phyloP scores from a whole-genome alignment of 345 rosid species.

The Fremontodendron californicum region DNA sequence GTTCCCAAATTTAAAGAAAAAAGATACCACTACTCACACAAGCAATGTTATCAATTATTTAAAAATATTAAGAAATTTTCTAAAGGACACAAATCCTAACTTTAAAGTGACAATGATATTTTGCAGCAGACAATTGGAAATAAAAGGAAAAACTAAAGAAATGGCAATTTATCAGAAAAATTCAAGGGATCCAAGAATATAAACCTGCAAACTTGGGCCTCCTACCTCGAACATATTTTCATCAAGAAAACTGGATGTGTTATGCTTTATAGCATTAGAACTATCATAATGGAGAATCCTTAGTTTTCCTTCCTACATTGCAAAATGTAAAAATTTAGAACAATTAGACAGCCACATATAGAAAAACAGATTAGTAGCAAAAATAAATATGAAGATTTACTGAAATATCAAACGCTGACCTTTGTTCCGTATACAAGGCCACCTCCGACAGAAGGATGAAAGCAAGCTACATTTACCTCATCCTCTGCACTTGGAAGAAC shows the following conservation, averaged over 20 bases:
- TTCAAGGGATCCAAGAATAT: neutral
- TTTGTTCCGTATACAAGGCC: conserved; percentile 93
- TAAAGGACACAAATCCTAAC: neutral
- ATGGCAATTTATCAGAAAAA: neutral
- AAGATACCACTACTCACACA: neutral
- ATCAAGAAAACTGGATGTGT: conserved; percentile 29
- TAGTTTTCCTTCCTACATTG: conserved; percentile 76
- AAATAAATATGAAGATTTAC: neutral
- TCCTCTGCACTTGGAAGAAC: conserved; percentile 77
- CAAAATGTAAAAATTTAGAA: conserved; percentile 5
- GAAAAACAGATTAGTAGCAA: neutral
- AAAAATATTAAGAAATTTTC: neutral
- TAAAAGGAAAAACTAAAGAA: neutral
- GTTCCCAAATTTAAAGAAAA: neutral
- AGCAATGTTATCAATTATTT: neutral
- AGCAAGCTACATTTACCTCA: conserved; percentile 28
- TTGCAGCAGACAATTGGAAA: neutral
- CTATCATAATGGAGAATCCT: conserved; percentile 62
- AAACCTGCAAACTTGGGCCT: neutral
- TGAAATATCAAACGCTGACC: conserved; percentile 30
- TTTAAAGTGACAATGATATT: neutral
- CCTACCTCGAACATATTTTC: conserved; percentile 44
- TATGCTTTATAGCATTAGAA: conserved; percentile 29
- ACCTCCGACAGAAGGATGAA: conserved; percentile 81
- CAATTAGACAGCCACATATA: neutral